Evolutionary conservation across 768 basidiomycete species (phyloP).

Genomic region (Albatrellus ellisii): DNA sequence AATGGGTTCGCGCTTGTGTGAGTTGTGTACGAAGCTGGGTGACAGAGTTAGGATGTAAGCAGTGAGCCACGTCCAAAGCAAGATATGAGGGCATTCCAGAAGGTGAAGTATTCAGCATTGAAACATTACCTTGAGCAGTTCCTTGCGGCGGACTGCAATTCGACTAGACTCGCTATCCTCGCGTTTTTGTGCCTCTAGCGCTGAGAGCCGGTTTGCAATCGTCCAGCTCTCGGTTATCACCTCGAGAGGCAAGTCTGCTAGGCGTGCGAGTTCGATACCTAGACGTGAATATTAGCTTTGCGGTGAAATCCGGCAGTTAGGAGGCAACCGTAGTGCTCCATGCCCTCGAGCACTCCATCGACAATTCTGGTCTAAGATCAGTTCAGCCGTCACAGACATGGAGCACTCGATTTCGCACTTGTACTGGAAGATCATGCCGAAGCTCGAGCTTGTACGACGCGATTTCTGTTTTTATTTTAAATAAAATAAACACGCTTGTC

Average conservation of each 20-base stretch:
- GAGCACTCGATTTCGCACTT: constrained; percentile 29
- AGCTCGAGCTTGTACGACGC: constrained; percentile 36
- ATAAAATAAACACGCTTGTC: too few relatives aligned
- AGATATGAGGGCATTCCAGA: neutral
- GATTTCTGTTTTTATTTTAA: constrained; percentile 43
- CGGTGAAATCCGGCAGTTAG: neutral
- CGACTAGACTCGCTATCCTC: constrained; percentile 49
- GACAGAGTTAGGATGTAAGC: neutral
- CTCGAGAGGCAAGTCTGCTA: constrained; percentile 73
- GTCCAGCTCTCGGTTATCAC: constrained; percentile 50
- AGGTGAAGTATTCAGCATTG: neutral
- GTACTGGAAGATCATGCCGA: constrained; percentile 70
- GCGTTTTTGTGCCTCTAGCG: constrained; percentile 41
- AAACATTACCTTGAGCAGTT: constrained; percentile 45
- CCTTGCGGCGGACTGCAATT: constrained; percentile 49
- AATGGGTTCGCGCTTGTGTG: constrained; percentile 57
- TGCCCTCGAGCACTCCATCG: constrained; percentile 51
- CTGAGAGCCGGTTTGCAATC: constrained; percentile 45
- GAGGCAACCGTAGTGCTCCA: constrained; percentile 57
- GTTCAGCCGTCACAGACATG: neutral
- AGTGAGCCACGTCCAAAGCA: neutral
- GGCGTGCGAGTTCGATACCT: constrained; percentile 83
- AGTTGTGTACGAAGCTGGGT: constrained; percentile 63
- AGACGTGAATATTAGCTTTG: neutral
- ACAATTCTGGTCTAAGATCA: constrained; percentile 37